Evolutionary conservation across 176 grass and related monocot genomes (phyloP).

Genomic region (Themeda triandra): DNA sequence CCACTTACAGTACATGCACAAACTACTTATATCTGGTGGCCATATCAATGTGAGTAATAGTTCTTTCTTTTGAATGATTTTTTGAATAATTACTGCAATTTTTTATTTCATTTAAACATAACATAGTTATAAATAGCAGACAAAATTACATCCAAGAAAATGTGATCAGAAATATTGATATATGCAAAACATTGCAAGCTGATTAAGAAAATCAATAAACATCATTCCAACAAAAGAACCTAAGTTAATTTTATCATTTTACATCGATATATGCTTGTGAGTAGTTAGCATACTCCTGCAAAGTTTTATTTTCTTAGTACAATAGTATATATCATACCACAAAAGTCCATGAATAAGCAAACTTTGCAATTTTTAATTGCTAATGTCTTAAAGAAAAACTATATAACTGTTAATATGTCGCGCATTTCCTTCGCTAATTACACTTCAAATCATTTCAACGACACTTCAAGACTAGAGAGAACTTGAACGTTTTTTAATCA

Average conservation of each 20-base stretch:
- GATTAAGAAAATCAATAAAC: not conserved
- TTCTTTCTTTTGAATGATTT: not conserved
- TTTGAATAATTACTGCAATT: not conserved
- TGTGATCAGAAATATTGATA: not conserved
- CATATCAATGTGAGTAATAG: not conserved
- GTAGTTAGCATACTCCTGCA: not conserved
- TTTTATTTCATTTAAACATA: not conserved
- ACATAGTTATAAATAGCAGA: not conserved
- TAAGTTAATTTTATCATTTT: not conserved
- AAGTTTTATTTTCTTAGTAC: not conserved
- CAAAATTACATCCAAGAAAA: not conserved
- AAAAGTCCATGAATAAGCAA: not conserved
- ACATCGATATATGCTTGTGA: not conserved
- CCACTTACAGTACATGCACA: not conserved
- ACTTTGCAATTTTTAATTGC: not conserved
- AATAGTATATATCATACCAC: not conserved
- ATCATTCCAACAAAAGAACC: not conserved
- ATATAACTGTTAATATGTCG: not conserved
- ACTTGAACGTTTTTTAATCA: not conserved
- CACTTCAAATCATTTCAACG: not conserved
- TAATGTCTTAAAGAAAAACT: not conserved
- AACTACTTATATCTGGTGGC: not conserved
- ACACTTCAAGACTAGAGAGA: not conserved
- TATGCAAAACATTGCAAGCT: not conserved
- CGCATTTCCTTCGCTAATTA: not conserved